Conservation (phyloP, 768 basidiomycete genomes). For the Guyanaporus albipodus region DNA sequence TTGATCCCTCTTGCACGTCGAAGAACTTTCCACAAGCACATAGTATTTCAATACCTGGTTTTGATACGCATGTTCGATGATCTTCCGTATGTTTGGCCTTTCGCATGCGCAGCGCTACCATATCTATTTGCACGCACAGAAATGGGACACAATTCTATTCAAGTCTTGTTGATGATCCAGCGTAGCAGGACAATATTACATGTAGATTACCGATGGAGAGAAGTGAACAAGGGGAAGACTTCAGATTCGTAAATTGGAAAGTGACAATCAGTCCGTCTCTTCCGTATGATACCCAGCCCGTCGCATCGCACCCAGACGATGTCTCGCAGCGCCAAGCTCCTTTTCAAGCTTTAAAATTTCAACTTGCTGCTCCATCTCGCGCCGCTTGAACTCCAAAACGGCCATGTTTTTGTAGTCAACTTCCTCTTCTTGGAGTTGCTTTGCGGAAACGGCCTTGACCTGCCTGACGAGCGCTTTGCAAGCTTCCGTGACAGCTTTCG, state of each 20-base stretch:
- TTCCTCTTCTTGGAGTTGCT: slow-evolving; percentile 76
- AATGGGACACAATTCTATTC: too few species aligned
- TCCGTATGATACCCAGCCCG: slow-evolving; percentile 87
- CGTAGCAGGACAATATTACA: slow-evolving; percentile 21
- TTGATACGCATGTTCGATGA: neutral
- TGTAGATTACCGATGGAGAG: slow-evolving; percentile 20
- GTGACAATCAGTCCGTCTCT: slow-evolving; percentile 57
- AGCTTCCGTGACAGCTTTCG: slow-evolving; percentile 96
- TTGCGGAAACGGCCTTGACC: slow-evolving; percentile 91
- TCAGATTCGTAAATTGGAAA: neutral
- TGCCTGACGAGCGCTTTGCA: slow-evolving; percentile 95
- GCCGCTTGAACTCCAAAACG: slow-evolving; percentile 89
- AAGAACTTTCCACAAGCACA: neutral
- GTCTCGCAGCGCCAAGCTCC: slow-evolving; percentile 84
- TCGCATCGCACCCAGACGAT: slow-evolving; percentile 79
- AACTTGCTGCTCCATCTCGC: slow-evolving; percentile 99
- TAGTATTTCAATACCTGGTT: neutral
- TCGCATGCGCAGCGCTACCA: too few species aligned
- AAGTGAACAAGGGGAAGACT: slow-evolving; percentile 1
- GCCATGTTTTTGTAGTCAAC: slow-evolving; percentile 88
- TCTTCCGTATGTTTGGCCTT: too few species aligned
- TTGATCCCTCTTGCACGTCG: neutral
- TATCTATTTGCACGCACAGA: too few species aligned
- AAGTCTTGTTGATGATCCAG: neutral
- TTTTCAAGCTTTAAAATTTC: slow-evolving; percentile 96